phyloP scores from a whole-genome alignment of 306 rosid species.

The Styphnolobium japonicum region DNA sequence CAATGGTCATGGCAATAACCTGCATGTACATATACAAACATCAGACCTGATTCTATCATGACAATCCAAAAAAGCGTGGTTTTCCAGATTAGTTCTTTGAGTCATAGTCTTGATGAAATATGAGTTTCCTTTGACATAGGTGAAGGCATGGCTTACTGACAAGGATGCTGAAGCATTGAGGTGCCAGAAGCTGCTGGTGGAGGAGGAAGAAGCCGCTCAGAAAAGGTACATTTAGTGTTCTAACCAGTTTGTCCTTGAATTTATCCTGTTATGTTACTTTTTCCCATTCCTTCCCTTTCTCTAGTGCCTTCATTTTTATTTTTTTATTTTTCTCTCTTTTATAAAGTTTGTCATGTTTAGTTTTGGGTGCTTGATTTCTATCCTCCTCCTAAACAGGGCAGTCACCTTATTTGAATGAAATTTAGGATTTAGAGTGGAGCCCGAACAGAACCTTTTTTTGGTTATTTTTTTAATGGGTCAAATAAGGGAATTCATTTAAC shows the following conservation, averaged over 20 bases:
- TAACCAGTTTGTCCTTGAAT: slow-evolving; percentile 4
- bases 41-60: neutral
- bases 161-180: slow-evolving; percentile 93
- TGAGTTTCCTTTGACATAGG: slow-evolving; percentile 43
- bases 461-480: neutral
- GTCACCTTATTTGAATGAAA: neutral
- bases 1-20: neutral
- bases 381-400: neutral
- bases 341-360: neutral
- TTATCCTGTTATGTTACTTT: neutral
- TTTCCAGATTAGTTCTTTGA: neutral
- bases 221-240: slow-evolving; percentile 55
- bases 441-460: neutral
- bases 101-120: slow-evolving; percentile 21
- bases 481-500: slow-evolving; percentile 2
- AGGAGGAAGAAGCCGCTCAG: slow-evolving; percentile 96
- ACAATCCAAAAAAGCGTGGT: neutral
- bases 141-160: slow-evolving; percentile 82
- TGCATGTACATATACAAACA: neutral
- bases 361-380: slow-evolving; percentile 6
- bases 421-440: neutral
- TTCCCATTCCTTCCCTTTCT: neutral
- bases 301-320: neutral
- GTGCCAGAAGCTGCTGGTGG: slow-evolving; percentile 81
- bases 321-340: neutral